Conservation (phyloP, 176 grass and related monocot species). For the Oryza brachyantha region DNA sequence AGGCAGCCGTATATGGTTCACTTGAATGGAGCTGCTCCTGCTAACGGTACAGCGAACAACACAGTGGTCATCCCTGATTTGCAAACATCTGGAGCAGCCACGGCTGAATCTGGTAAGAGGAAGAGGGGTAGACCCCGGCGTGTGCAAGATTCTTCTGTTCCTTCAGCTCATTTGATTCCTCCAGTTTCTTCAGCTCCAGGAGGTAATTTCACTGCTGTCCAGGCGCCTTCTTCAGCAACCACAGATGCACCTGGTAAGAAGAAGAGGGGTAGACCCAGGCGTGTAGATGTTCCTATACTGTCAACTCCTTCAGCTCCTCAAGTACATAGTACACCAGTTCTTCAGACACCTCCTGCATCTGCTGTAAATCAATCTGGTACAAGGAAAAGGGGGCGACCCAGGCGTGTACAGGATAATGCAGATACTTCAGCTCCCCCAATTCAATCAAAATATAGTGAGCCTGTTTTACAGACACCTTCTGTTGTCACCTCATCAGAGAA, state of each 20-base stretch:
- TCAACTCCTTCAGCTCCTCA: constrained; percentile 10
- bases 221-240: constrained; percentile 24
- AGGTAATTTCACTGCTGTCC: constrained; percentile 13
- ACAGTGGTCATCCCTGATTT: not conserved
- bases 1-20: constrained; percentile 2
- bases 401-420: constrained; percentile 13
- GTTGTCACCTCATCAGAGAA: not conserved
- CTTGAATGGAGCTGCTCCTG: constrained; percentile 32
- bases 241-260: constrained; percentile 34
- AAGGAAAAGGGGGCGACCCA: constrained; percentile 40
- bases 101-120: constrained; percentile 40
- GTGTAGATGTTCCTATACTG: constrained; percentile 4
- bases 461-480: constrained; percentile 17
- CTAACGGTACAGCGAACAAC: constrained; percentile 29
- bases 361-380: constrained; percentile 27
- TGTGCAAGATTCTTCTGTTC: constrained; percentile 23
- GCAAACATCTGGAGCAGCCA: constrained; percentile 19
- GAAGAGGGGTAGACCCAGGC: constrained; percentile 46
- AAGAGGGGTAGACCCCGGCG: constrained; percentile 40
- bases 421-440: constrained; percentile 23
- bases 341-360: constrained; percentile 30
- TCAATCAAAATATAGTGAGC: constrained; percentile 22
- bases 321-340: constrained; percentile 14
- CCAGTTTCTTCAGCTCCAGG: constrained; percentile 15
- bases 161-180: constrained; percentile 12